Base-by-base conservation (phyloP, 345 rosid species). In the Nasturtium officinale region DNA sequence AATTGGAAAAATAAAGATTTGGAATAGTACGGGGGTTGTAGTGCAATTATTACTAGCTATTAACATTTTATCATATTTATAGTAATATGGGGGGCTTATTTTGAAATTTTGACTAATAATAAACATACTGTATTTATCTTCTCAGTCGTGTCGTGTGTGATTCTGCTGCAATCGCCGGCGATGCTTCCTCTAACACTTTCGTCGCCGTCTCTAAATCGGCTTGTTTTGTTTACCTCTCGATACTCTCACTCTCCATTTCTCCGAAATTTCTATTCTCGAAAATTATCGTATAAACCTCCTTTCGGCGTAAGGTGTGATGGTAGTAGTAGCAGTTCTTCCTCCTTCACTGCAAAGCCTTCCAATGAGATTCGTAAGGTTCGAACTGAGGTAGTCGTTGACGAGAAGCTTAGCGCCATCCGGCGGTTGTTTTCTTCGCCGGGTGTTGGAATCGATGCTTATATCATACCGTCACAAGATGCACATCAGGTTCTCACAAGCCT, bases 381-480 rank as follows among this genome's bases (percentile, higher is more conserved):
- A 54, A 28, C 64, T 60, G 67, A 65, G n/a, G 42, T 72, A 25
- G 83, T 75, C 60, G 81, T 83, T 11, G 96, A 94, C 72, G 81
- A 85, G 79, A 94, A 89, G 89, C 91, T 94, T 52, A 75, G 55
- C 42, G 82, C 92, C 15, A 81, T 94, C 30, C 88, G 96, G 33
- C 81, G 75, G 77, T 81, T 83, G 30, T 94, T 91, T 68, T 63
- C 91, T 18, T 74, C 75, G 79, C 92, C 95, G 6, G 89, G 85
- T 51, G 74, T 91, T 69, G 92, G 87, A 18, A 87, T 94, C 75
- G 98, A 94, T 58, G 98, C 97, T n/a, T 94, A 89, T 67, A 84
- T 94, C 73, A 76, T 94, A 28, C 98, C 98, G 77, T 94, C 98
- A 65, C 97, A 88, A 78, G 98, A 94, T 79, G 92, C 98, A 8